Base-by-base conservation (phyloP, 176 grass and related monocot species). In the Raddia guianensis region DNA sequence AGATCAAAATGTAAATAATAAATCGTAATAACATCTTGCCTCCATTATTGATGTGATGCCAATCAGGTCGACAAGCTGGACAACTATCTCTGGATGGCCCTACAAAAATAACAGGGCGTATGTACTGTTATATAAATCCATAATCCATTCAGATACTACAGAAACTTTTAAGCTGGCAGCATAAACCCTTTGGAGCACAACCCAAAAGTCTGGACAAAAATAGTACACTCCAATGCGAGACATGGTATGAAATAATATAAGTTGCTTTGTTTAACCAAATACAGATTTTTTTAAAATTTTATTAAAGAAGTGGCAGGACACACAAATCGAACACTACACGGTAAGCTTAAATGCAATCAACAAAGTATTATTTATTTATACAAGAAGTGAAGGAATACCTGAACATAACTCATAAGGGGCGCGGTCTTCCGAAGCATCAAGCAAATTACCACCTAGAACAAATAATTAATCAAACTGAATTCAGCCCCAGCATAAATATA, bases 11-110 rank as follows among this genome's bases (percentile, higher is more conserved):
- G 14, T 18, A 66, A 77, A 55, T 43, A 69, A 56, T 72, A 64
- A 58, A 51, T 85, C 58, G 57, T n/a, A 37, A 59, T 42, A 79
- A 49, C 60, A 63, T 21, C 84, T 86, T 46, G 86, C 96, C 93
- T 99, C 92, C 90, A 99, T 95, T 70, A 95, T 83, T 14, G 96
- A 95, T 84, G 96, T 99, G 80, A 99, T 95, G 37, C 92, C 96
- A 84, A 95, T 93, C 75, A 99, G 87, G 77, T 99, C 93, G 40
- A 99, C 93, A 80, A 99, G 93, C 76, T 99, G 97, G 18, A 52
- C 35, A 53, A 99, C 92, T 80, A 99, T 96, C 80, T 93, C 89
- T 71, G 77, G 88, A 85, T 99, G 97, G 32, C 60, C 87, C 96
- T 99, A 76, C 54, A 86, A 15, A 48, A 73, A 86, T 58, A 66